A percentile compares a stretch with the other conserved stretches of the same genome.
These are phyloP conservation scores for Globisporangium iwayamae DNA, from an alignment of 352 stramenopile species.

Conservation along the genomic window DNA sequence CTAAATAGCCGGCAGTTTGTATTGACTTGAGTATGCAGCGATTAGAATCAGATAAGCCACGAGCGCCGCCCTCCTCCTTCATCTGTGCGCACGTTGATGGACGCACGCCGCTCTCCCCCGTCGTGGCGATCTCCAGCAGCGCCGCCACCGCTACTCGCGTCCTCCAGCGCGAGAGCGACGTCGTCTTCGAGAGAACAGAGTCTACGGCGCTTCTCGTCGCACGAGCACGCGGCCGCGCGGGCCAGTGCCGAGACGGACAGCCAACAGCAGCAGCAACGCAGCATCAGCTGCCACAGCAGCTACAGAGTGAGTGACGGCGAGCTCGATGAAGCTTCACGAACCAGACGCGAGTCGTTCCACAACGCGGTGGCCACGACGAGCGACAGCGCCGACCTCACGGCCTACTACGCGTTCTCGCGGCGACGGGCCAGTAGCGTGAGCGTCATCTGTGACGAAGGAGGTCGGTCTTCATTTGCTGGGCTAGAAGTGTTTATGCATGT, in stretches of 20 bases:
- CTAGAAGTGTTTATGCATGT: too few relatives aligned
- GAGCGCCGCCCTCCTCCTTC: not conserved
- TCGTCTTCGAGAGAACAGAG: conserved; percentile 1
- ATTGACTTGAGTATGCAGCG: too few relatives aligned
- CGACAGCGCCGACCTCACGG: conserved; percentile 41
- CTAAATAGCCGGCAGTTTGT: too few relatives aligned
- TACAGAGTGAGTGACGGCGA: not conserved
- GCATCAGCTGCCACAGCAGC: not conserved
- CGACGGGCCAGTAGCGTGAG: conserved; percentile 40
- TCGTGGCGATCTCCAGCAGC: not conserved
- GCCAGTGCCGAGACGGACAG: not conserved
- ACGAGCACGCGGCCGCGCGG: conserved; percentile 9
- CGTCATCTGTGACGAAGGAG: conserved; percentile 39
- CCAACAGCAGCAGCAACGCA: not conserved
- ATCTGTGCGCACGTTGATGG: not conserved
- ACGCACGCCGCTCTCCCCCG: not conserved
- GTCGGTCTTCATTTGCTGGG: not conserved
- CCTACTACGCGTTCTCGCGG: conserved; percentile 65
- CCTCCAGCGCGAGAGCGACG: not conserved
- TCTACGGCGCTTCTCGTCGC: conserved; percentile 11
- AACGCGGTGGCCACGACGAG: conserved; percentile 15
- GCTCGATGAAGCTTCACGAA: not conserved
- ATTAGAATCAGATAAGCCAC: not conserved
- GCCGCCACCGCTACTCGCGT: not conserved
- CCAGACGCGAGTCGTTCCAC: conserved; percentile 12